Conservation (phyloP, 1,284 basidiomycete species). For the Melampsora americana region DNA sequence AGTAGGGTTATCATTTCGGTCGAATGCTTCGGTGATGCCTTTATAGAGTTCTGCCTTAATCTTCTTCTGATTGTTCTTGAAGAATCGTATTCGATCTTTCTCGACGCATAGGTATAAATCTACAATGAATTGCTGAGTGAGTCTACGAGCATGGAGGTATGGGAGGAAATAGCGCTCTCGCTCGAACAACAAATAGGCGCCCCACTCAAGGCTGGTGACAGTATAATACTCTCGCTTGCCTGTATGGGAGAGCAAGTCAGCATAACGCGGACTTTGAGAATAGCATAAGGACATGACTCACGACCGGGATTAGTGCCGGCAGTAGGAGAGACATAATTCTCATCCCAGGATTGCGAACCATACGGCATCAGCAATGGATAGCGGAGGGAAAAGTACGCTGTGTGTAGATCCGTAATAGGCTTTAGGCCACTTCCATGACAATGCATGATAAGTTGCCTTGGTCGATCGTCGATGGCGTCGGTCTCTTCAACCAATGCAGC, state of each 20-base stretch:
- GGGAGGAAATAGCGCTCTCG: not conserved
- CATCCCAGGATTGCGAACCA: slow-evolving; percentile 1
- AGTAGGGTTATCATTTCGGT: too few relatives aligned
- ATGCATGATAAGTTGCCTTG: not conserved
- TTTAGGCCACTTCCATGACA: not conserved
- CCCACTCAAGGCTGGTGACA: not conserved
- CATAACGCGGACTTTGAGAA: too few relatives aligned
- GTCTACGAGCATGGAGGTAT: not conserved
- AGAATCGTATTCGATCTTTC: not conserved
- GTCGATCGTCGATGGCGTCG: not conserved
- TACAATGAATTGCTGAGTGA: not conserved
- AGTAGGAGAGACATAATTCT: not conserved
- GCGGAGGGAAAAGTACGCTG: not conserved
- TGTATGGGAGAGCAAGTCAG: not conserved
- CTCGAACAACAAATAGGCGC: not conserved
- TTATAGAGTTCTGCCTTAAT: slow-evolving; percentile 12
- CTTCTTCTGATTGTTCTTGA: not conserved
- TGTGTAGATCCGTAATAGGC: too few relatives aligned
- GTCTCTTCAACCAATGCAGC: not conserved
- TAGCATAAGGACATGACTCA: not conserved
- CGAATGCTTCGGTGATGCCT: not conserved
- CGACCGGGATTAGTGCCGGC: not conserved
- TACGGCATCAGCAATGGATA: slow-evolving; percentile 15
- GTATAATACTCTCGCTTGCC: not conserved
- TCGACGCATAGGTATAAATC: slow-evolving; percentile 13